Conservation (phyloP, 805 yeast species). For the Phaffomyces thermotolerans region DNA sequence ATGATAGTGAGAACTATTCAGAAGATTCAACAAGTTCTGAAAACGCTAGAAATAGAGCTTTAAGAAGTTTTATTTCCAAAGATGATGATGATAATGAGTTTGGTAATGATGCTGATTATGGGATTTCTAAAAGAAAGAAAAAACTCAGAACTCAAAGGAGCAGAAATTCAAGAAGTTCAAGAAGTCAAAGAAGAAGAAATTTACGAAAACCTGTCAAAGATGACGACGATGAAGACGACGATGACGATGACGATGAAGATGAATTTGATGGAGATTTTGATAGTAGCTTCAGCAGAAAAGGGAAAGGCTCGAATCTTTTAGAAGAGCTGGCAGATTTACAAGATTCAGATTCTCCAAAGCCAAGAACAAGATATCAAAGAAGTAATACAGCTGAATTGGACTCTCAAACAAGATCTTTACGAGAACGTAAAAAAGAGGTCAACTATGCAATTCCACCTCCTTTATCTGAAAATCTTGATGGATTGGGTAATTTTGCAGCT, state of each 20-base stretch:
- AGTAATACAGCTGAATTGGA: slow-evolving; percentile 11
- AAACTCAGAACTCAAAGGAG: slow-evolving; percentile 4
- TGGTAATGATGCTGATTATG: slow-evolving; percentile 11
- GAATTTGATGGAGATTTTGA: slow-evolving; percentile 20
- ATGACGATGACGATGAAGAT: slow-evolving; percentile 10
- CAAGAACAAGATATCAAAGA: slow-evolving; percentile 3
- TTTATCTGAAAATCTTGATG: slow-evolving; percentile 33
- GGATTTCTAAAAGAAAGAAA: slow-evolving; percentile 8
- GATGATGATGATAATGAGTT: slow-evolving; percentile 26
- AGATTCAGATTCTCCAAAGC: slow-evolving; percentile 30
- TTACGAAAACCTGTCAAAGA: not conserved
- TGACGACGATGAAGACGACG: slow-evolving; percentile 1
- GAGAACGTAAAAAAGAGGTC: slow-evolving; percentile 66
- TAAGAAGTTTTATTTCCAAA: slow-evolving; percentile 20
- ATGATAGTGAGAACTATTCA: slow-evolving; percentile 20
- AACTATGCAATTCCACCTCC: slow-evolving; percentile 86
- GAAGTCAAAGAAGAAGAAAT: slow-evolving; percentile 20
- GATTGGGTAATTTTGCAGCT: slow-evolving; percentile 5
- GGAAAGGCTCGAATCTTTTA: slow-evolving; percentile 32
- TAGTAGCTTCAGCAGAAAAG: slow-evolving; percentile 11
- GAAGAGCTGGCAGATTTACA: slow-evolving; percentile 44
- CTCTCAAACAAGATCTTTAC: slow-evolving; percentile 41
- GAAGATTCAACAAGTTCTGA: slow-evolving; percentile 9
- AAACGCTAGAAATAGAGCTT: slow-evolving; percentile 12
- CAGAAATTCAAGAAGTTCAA: slow-evolving; percentile 3